Conservation (phyloP, 768 basidiomycete genomes). For the Lanmaoa pseudosensibilis region DNA sequence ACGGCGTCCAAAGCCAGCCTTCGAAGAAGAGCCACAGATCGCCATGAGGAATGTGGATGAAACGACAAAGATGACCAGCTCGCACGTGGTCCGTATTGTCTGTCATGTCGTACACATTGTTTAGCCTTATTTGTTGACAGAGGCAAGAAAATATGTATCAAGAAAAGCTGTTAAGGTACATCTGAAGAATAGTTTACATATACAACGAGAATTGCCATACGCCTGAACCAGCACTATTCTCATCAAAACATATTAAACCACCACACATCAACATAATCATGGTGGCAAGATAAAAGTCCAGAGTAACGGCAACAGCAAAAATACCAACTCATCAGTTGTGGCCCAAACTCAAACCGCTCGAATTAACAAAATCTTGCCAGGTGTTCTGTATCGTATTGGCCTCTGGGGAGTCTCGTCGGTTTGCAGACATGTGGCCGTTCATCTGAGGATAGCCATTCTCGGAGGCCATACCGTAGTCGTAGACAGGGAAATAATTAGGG, state of each 20-base stretch:
- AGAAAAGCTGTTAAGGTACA: slow-evolving; percentile 22
- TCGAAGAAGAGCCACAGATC: slow-evolving; percentile 55
- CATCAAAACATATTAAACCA: slow-evolving; percentile 13
- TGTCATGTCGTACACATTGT: slow-evolving; percentile 13
- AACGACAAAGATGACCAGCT: not conserved
- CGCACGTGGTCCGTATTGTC: slow-evolving; percentile 1
- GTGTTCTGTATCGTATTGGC: slow-evolving; percentile 56
- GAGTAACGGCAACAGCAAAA: not conserved
- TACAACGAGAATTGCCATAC: slow-evolving; percentile 9
- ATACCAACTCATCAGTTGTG: slow-evolving; percentile 10
- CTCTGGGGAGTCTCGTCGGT: slow-evolving; percentile 50
- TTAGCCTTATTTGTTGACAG: slow-evolving; percentile 24
- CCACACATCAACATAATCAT: slow-evolving; percentile 7
- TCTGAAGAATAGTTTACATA: slow-evolving; percentile 21
- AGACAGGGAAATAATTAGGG: slow-evolving; percentile 76
- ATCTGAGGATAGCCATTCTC: slow-evolving; percentile 38
- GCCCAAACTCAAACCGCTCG: slow-evolving; percentile 25
- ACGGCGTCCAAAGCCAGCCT: slow-evolving; percentile 52
- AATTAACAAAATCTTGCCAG: slow-evolving; percentile 61
- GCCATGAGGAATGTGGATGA: slow-evolving; percentile 40
- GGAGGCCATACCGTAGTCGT: slow-evolving; percentile 56
- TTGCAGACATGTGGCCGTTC: slow-evolving; percentile 38
- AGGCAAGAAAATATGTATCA: slow-evolving; percentile 3
- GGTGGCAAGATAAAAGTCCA: slow-evolving; percentile 10
- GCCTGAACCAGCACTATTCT: not conserved